These are phyloP conservation scores for Rubia peregrina DNA, from an alignment of 305 asterid species.

Conservation along the genomic window DNA sequence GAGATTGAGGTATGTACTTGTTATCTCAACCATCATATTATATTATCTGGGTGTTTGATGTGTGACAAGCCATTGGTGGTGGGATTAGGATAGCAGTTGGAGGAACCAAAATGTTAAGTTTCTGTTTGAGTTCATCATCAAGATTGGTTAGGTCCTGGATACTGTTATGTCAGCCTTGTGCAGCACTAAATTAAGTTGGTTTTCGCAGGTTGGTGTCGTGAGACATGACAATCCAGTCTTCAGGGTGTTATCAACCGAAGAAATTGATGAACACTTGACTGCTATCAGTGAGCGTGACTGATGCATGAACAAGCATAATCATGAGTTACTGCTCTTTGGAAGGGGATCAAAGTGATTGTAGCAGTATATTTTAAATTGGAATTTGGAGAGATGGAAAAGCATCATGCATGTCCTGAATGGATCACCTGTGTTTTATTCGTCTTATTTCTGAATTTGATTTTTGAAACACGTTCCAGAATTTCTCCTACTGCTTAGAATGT, in stretches of 20 bases:
- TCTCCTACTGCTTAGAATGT: neutral
- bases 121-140: no score
- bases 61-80: neutral
- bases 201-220: slow-evolving; percentile 82
- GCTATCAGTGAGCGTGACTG: slow-evolving; percentile 97
- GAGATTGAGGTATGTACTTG: slow-evolving; percentile 79
- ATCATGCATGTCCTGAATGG: slow-evolving; percentile 7
- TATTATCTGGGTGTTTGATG: neutral
- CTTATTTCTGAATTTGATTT: neutral
- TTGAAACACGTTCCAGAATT: neutral
- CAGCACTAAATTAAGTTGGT: slow-evolving; percentile 4
- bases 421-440: slow-evolving; percentile 1
- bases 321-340: neutral
- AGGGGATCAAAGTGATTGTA: neutral
- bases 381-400: slow-evolving; percentile 1
- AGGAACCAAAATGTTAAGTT: neutral
- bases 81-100: neutral
- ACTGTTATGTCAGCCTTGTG: neutral
- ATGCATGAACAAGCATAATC: slow-evolving; percentile 1
- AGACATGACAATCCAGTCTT: slow-evolving; percentile 61
- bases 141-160: neutral
- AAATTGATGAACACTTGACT: slow-evolving; percentile 87
- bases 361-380: neutral
- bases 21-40: neutral
- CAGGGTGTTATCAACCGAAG: slow-evolving; percentile 74